Evolutionary conservation across 345 rosid species (phyloP), one percentile per base, ranked within the genome.

Genomic region (Clarkia xantiana): DNA sequence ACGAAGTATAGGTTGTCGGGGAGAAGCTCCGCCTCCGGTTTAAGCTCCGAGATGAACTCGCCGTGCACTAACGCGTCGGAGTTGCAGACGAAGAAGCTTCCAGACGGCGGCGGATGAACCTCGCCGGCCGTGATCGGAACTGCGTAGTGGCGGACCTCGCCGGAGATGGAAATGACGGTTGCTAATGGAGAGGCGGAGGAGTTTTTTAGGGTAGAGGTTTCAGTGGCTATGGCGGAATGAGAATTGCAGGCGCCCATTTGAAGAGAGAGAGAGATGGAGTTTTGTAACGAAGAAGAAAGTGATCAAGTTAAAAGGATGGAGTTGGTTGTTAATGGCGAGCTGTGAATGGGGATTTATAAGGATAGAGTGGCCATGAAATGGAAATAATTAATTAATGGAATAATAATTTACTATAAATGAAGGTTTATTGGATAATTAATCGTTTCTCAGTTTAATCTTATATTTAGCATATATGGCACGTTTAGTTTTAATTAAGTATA

Each of bases 211-310:
- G 2, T 2, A 22, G 25, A 22, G 5, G 20, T 40, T 0, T 43
- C 10, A 3, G n/a, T 18, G 3, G 65, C 22, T 18, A 36, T 54
- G 39, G 18, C 6, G 13, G 22, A 6, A 10, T 38, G 57, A 23
- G 93, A 82, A 11, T 72, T 59, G 42, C 96, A 86, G 2, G 50
- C 22, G 14, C 94, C 96, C 96, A 86, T 85, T 22, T 2, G 5
- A 5, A 5, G 5, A 22, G 25, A 22, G 5, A 5, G 25, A 5
- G 5, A 5, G 2, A 22, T 5, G 5, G 25, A 22, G 3, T 22
- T 2, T 22, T 5, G 25, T 2, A 5, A 22, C 25, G 25, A 22
- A 22, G 25, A 22, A 22, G 25, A 22, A 22, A 22, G 25, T 22
- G 25, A n/a, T n/a, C n/a, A n/a, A n/a, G n/a, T n/a, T n/a, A n/a